phyloP scores from a whole-genome alignment of 768 basidiomycete genomes.

The Boletus tomentosulus region DNA sequence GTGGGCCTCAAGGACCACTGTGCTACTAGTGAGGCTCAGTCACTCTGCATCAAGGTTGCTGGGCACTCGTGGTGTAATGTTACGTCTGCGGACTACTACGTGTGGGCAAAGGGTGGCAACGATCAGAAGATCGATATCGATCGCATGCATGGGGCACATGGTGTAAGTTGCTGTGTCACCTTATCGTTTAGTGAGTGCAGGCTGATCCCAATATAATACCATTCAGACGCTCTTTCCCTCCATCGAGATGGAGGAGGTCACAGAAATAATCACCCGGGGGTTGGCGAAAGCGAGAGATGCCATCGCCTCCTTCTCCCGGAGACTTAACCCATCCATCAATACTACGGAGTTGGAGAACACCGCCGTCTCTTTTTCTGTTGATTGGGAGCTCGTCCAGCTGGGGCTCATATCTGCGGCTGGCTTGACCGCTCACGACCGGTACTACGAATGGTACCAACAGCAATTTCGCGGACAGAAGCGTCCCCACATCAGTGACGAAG shows the following conservation, averaged over 20 bases:
- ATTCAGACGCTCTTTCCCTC: not conserved
- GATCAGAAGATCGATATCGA: not conserved
- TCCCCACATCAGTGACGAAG: not conserved
- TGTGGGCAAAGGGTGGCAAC: not conserved
- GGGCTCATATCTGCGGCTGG: not conserved
- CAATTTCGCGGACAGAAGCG: not conserved
- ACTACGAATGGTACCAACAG: not conserved
- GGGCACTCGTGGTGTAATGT: constrained; percentile 1
- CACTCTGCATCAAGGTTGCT: not conserved
- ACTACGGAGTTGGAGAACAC: not conserved
- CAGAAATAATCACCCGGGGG: not conserved
- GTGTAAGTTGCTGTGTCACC: not conserved
- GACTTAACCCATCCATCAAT: not conserved
- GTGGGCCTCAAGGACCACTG: not conserved
- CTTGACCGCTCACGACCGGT: not conserved
- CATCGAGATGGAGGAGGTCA: not conserved
- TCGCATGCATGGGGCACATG: not conserved
- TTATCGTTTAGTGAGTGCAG: not conserved
- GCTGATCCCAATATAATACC: not conserved
- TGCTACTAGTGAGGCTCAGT: not conserved
- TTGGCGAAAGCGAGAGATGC: not conserved
- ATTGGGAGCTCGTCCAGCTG: not conserved
- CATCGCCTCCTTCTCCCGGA: not conserved
- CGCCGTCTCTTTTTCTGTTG: not conserved
- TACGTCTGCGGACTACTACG: constrained; percentile 1